Conservation (phyloP, 345 rosid genomes). For the Cardamine chenopodiifolia region DNA sequence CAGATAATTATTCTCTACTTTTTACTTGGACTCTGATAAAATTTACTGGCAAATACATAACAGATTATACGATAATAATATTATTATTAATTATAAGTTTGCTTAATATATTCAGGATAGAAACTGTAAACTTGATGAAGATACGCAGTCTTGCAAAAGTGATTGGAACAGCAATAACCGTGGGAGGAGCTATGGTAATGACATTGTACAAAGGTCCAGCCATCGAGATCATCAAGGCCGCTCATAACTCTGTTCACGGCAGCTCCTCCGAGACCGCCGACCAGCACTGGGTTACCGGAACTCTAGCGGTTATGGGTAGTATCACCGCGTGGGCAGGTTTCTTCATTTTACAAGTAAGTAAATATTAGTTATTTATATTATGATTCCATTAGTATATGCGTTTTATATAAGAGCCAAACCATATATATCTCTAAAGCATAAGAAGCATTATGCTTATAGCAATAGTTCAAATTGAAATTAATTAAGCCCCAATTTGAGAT, state of each 20-base stretch:
- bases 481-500: not conserved
- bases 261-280: constrained; percentile 40
- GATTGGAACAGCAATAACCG: constrained; percentile 71
- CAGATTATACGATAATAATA: not conserved
- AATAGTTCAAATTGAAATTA: not conserved
- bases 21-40: not conserved
- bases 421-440: no score
- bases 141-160: constrained; percentile 71
- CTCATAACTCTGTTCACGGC: constrained; percentile 40
- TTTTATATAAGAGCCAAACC: no score
- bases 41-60: not conserved
- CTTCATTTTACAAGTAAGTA: constrained; percentile 79
- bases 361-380: not conserved
- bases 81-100: not conserved
- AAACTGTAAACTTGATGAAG: constrained; percentile 62
- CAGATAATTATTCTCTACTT: not conserved
- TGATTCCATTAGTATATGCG: not conserved
- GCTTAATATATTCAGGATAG: constrained; percentile 52
- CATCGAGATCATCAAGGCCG: constrained; percentile 51
- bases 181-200: constrained; percentile 92
- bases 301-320: constrained; percentile 64
- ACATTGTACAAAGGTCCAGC: constrained; percentile 89
- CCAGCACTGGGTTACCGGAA: constrained; percentile 67
- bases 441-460: not conserved
- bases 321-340: constrained; percentile 73